A percentile compares a stretch with the other conserved stretches of the same genome.
Evolutionary conservation across 345 rosid genomes (phyloP).

Genomic region (Ricinus communis): DNA sequence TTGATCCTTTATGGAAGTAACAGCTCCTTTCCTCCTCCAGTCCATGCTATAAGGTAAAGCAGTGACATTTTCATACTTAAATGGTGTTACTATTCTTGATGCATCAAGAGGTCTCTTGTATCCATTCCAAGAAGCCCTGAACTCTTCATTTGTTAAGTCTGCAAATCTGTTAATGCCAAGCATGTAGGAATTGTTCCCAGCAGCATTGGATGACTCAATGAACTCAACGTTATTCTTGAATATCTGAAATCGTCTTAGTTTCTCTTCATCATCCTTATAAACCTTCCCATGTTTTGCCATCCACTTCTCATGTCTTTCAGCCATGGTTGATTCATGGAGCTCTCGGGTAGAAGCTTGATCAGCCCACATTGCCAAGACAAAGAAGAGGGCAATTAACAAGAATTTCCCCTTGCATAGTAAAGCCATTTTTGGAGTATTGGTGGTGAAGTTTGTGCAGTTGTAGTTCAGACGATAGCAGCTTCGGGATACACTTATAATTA

Average conservation of each 20-base stretch:
- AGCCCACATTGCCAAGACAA: neutral
- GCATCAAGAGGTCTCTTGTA: neutral
- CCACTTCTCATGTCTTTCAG: conserved; percentile 28
- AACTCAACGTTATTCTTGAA: conserved; percentile 37
- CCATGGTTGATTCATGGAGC: conserved; percentile 11
- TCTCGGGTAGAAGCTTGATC: neutral
- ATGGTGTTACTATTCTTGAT: neutral
- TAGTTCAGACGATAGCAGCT: no score
- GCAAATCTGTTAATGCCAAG: conserved; percentile 39
- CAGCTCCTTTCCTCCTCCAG: conserved; percentile 43
- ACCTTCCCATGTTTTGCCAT: conserved; percentile 17
- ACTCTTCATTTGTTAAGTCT: conserved; percentile 35
- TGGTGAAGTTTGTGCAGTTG: no score
- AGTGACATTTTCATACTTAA: conserved; percentile 17
- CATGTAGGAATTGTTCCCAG: conserved; percentile 26
- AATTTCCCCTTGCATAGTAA: neutral
- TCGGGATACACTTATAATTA: no score
- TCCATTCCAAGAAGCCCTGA: conserved; percentile 21
- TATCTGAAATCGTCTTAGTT: conserved; percentile 31
- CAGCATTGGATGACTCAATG: conserved; percentile 32
- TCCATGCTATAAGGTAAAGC: conserved; percentile 22
- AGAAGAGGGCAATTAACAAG: neutral
- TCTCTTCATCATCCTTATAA: conserved; percentile 29
- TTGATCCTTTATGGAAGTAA: conserved; percentile 39
- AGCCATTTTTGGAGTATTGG: conserved; percentile 5